Evolutionary conservation across 169 alveolate genomes (phyloP).

Genomic region (Nephromyces sp.): DNA sequence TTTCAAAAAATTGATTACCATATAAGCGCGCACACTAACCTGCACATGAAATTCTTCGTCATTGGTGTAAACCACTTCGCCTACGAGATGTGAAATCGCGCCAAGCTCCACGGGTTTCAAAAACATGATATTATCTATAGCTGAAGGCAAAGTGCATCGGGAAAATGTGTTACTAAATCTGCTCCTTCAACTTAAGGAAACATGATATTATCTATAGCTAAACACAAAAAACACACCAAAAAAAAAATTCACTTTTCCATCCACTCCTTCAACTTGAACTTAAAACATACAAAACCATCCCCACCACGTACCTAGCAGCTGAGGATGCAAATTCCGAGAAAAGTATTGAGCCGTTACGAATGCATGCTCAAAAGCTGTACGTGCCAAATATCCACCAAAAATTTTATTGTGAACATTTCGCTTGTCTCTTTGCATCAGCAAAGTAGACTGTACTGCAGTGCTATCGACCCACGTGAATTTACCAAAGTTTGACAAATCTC

Average conservation of each 20-base stretch:
- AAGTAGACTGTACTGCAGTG: constrained; percentile 13
- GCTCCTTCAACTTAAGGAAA: too few relatives aligned
- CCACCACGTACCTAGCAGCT: constrained; percentile 3
- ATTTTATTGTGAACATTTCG: constrained; percentile 9
- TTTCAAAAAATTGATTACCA: too few relatives aligned
- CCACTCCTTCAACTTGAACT: background rate
- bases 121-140: background rate
- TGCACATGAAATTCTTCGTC: background rate
- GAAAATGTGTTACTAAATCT: too few relatives aligned
- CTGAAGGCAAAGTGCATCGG: too few relatives aligned
- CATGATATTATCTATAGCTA: too few relatives aligned
- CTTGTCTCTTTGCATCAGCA: constrained; percentile 25
- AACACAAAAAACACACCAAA: too few relatives aligned
- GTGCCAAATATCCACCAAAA: constrained; percentile 23
- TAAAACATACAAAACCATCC: background rate
- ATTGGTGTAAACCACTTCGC: background rate
- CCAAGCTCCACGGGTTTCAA: background rate
- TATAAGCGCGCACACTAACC: background rate
- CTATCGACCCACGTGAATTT: too few relatives aligned
- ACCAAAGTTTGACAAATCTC: too few relatives aligned
- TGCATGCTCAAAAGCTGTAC: constrained; percentile 25
- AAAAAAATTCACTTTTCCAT: too few relatives aligned
- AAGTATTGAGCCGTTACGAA: constrained; percentile 29
- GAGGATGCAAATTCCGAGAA: background rate
- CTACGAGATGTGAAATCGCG: background rate